Percentiles rank a stretch among this genome's conserved stretches.
Evolutionary conservation across 768 basidiomycete genomes (phyloP).

Genomic region (Collybia mongolica): DNA sequence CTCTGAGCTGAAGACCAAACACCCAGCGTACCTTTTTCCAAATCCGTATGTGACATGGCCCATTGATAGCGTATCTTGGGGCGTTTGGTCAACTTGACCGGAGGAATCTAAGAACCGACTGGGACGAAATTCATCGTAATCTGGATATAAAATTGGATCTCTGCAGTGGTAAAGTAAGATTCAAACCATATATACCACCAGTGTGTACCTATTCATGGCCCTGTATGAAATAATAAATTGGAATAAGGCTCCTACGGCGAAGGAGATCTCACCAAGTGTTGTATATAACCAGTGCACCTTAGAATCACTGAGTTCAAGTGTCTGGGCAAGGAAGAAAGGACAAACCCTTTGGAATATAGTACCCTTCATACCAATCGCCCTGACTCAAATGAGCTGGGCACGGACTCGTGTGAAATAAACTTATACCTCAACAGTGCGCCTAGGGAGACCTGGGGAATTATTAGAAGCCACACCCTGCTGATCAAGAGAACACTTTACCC

Average conservation of each 20-base stretch:
- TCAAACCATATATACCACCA: neutral
- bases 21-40: slow-evolving; percentile 37
- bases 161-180: neutral
- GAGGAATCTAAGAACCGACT: slow-evolving; percentile 35
- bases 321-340: neutral
- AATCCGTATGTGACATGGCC: slow-evolving; percentile 42
- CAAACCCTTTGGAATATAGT: neutral
- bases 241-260: too few relatives aligned
- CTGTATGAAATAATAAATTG: neutral
- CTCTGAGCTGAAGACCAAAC: neutral
- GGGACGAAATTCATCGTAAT: slow-evolving; percentile 24
- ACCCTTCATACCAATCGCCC: slow-evolving; percentile 5
- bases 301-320: too few relatives aligned
- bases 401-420: slow-evolving; percentile 36
- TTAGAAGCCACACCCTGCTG: neutral
- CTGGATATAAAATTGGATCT: neutral
- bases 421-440: slow-evolving; percentile 28
- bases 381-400: neutral
- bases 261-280: neutral
- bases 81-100: slow-evolving; percentile 25
- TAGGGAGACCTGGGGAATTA: neutral
- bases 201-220: slow-evolving; percentile 3
- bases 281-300: neutral
- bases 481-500: slow-evolving; percentile 19
- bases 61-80: slow-evolving; percentile 41